Base-by-base conservation (phyloP, 495 filamentous ascomycete species). In the Penicillium simplicissimum region DNA sequence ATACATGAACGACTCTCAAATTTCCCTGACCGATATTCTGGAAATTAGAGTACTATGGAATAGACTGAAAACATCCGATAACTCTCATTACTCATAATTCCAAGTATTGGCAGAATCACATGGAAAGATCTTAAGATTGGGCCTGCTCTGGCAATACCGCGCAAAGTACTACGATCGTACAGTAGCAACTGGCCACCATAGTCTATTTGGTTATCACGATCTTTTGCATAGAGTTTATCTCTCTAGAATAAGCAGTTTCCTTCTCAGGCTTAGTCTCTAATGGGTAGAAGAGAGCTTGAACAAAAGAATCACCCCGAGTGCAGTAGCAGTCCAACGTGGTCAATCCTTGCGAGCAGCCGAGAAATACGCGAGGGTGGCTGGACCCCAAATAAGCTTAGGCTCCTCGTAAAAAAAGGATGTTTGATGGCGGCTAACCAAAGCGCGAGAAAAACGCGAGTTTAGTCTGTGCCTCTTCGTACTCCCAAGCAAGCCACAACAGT, bases 381-480 rank as follows among this genome's bases (percentile, higher is more conserved):
- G 11, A 21, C 5, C n/a, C 17, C 14, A 13, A 45, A 21, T 8
- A 15, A 11, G 17, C 19, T 19, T 17, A 45, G 21, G 14, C n/a
- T 9, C 6, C n/a, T 19, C 40, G n/a, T 10, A 42, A 42, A 15
- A 8, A 8, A 19, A 8, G 40, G 40, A 19, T 19, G 17, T 15
- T 42, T 1, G 40, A 42, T 42, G 3, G n/a, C 14, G 37, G 37
- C 6, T 17, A 42, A 19, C n/a, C 11, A 38, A 25, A 55, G 19
- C 28, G 45, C 60, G 60, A 62, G 36, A 57, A 62, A 57, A 52
- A 19, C 10, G 45, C 60, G 60, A 62, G 36, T 9, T 31, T 49
- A 25, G 28, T 4, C 4, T 31, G 2, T 6, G 28, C 28, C 28
- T 31, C 11, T n/a, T 49, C 13, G 8, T 49, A 25, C 23, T 49